Base-by-base conservation (phyloP, 257 asterid species). In the Perilla frutescens region DNA sequence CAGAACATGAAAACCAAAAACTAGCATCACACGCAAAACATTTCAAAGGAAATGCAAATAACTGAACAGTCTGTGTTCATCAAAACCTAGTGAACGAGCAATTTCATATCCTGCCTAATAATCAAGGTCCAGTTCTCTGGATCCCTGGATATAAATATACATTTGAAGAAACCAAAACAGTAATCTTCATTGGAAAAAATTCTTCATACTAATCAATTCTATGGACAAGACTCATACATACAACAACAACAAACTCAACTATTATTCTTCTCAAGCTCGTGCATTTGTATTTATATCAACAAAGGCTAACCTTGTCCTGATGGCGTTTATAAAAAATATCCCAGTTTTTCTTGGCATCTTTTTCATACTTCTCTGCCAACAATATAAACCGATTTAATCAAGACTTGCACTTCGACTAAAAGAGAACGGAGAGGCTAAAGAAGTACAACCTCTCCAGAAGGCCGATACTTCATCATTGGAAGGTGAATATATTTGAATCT, bases 291-390 rank as follows among this genome's bases (percentile, higher is more conserved):
- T 32, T n/a, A 50, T 58, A 45, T 6, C 8, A 32, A 41, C 45
- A 36, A 59, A 66, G 77, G 83, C 91, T 44, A 57, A 90, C 99
- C 86, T 69, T 90, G 80, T 92, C 97, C 40, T 92, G 97, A 82
- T 95, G 99, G 72, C 88, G 87, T 83, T 95, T 95, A 81, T 95
- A 95, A 68, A 94, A 95, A 75, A 87, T 82, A 75, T 95, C 98
- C 98, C 98, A 95, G 73, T 95, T 86, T 77, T 95, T 95, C 84
- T 85, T 91, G 62, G 99, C 99, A 72, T 92, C 97, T 73, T 79
- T 89, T 70, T 95, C 99, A 70, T 91, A 95, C 85, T 95, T 94
- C 44, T 85, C 98, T 94, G 88, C 79, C 55, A 77, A 69, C 49
- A 78, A 29, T 31, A 50, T 74, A 45, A 9, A 54, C 60, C 14